Base-by-base conservation (phyloP, 2,329 filamentous ascomycete species). In the Aspergillus fumigatiaffinis region DNA sequence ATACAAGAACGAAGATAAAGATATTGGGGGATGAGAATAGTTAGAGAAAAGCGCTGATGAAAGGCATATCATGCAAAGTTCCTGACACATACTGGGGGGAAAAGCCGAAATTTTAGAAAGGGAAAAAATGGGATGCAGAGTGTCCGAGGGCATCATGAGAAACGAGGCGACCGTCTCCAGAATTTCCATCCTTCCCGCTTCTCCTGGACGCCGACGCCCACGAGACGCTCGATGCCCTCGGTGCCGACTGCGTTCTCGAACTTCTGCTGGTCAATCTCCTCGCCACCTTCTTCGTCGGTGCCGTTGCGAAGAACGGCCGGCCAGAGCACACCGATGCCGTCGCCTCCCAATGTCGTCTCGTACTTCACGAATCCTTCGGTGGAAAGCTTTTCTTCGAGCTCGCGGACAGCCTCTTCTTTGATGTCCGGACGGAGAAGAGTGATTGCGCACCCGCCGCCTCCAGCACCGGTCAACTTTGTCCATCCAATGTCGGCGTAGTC, bases 381-480 rank as follows among this genome's bases (percentile, higher is more conserved):
- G 3, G 83, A 78, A 2, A 93, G 83, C 60, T 86, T 84, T 42
- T 79, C 70, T 63, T 93, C 85, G 17, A 97, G 77, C 9, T 80
- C 77, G 25, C 79, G 74, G 28, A 95, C 75, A 66, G 83, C 83
- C 59, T 84, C 78, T 17, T 71, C 66, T 6, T 84, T 71, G 1
- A 83, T 79, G 29, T 84, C 84, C 0, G 90, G 89, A 62, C 88
- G 89, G 51, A 99, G 80, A 3, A 99, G 79, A 0, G 93, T 95
- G 65, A 99, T 97, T 3, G 92, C 93, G 74, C 95, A 97, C 2
- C 94, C 94, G 56, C 94, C 95, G 12, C 94, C 95, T 23, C 94
- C 94, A 1, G 94, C 94, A 35, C 94, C 94, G 0, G 94, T 99
- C 56, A 99, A 83, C 74, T 99, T 99, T 12, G 94, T 97, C 92